Evolutionary conservation across 2,329 filamentous ascomycete species (phyloP), one percentile per base, ranked within the genome.

Genomic region (Aspergillus sp.): DNA sequence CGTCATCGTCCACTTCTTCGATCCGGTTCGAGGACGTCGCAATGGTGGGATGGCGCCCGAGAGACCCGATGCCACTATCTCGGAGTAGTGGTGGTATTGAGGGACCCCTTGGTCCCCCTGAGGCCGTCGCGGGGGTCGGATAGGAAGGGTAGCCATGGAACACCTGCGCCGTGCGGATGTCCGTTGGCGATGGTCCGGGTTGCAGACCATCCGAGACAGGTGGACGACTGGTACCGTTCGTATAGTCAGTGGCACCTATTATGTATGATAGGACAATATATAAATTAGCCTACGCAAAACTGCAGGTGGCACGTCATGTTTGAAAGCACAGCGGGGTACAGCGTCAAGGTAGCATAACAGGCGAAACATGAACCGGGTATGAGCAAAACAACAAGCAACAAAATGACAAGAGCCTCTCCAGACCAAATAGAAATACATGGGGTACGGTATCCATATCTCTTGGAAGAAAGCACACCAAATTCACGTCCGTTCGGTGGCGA

Each of bases 141-240:
- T 90, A 91, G 30, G 83, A 83, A 39, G 85, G 82, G 70, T 92
- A 92, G 51, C 85, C 85, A 52, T 85, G 82, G 77, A 95, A 96
- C 66, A 89, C 88, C 62, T 95, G 90, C 44, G 86, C 81, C 59
- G 88, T 88, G 67, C 91, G 89, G 63, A 90, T 83, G 71, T 93
- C 90, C 63, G 87, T 84, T 62, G 83, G 78, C 57, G 86, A 81
- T 60, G 82, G 71, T 62, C 80, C 75, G 54, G 78, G 66, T 63
- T 84, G 80, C 15, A 66, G 66, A 55, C 58, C 68, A 82, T 84
- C 60, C 84, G 84, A 88, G 83, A 75, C 88, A 84, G 71, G 86
- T 84, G 72, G 87, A 83, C 72, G 87, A 82, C 76, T 81, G 78
- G 80, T 87, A 87, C 71, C 80, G 59, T 69, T 73, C 65, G 68